These are phyloP conservation scores for Boletus bicolor DNA, from an alignment of 768 basidiomycete genomes.

Conservation along the genomic window DNA sequence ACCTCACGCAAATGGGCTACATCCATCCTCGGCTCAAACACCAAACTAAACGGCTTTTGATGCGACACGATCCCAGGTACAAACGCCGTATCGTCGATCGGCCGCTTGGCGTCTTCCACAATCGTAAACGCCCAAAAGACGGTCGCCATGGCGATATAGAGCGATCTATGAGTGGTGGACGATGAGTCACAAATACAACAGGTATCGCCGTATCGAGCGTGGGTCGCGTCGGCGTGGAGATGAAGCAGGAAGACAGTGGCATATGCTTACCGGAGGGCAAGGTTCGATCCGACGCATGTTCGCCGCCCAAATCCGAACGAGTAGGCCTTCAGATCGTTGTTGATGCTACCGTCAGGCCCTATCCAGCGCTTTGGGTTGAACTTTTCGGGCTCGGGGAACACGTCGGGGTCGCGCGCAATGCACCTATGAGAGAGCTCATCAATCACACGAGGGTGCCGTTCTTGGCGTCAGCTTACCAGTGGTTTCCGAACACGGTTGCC, in stretches of 20 bases:
- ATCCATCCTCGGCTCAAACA: slow-evolving; percentile 48
- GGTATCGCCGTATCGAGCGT: background rate
- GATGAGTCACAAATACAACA: background rate
- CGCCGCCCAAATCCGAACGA: slow-evolving; percentile 54
- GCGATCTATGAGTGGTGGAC: slow-evolving; percentile 37
- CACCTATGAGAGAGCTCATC: slow-evolving; percentile 4
- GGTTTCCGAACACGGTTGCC: slow-evolving; percentile 33
- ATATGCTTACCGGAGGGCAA: slow-evolving; percentile 21
- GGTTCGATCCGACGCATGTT: slow-evolving; percentile 24
- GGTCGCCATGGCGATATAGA: slow-evolving; percentile 61
- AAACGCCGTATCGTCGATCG: slow-evolving; percentile 61
- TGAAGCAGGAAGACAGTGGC: no score
- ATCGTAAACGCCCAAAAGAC: slow-evolving; percentile 64
- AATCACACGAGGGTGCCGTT: background rate
- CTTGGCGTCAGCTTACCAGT: slow-evolving; percentile 19
- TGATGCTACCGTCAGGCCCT: slow-evolving; percentile 38
- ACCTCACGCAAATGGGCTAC: slow-evolving; percentile 10
- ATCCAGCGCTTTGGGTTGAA: slow-evolving; percentile 61
- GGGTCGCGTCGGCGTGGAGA: background rate
- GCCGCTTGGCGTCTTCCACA: slow-evolving; percentile 41
- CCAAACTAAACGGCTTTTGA: slow-evolving; percentile 55
- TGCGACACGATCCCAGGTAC: slow-evolving; percentile 62
- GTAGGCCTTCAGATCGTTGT: slow-evolving; percentile 48
- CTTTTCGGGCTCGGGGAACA: slow-evolving; percentile 37
- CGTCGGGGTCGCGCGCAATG: slow-evolving; percentile 25